phyloP scores from a whole-genome alignment of 176 grass and related monocot species.

The Tuctoria greenei region DNA sequence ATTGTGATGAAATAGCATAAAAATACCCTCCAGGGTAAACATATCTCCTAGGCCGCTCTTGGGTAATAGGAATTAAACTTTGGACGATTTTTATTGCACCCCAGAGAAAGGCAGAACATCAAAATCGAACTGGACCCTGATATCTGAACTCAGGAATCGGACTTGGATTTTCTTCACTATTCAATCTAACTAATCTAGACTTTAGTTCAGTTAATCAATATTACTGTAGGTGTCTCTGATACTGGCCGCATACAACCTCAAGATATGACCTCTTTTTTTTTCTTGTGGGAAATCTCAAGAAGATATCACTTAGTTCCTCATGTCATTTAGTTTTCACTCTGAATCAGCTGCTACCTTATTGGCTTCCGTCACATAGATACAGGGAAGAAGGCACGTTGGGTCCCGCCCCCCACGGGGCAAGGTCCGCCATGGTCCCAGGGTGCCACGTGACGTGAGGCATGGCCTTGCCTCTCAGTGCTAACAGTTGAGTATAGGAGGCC shows the following conservation, averaged over 20 bases:
- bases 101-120: neutral
- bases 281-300: neutral
- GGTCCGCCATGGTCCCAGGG: too few relatives aligned
- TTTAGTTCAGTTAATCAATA: neutral
- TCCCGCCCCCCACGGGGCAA: too few relatives aligned
- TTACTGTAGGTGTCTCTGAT: neutral
- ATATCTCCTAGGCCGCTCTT: neutral
- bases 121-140: neutral
- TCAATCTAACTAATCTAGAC: neutral
- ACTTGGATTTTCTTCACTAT: neutral
- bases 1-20: neutral
- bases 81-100: neutral
- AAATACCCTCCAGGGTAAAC: neutral
- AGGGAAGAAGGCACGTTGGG: too few relatives aligned
- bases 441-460: too few relatives aligned
- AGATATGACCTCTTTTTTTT: neutral
- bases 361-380: neutral
- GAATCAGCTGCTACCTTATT: slow-evolving; percentile 2
- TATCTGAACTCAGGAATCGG: neutral
- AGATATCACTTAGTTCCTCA: neutral
- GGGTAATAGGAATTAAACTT: neutral
- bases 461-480: too few relatives aligned
- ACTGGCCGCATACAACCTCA: neutral
- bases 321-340: neutral
- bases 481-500: too few relatives aligned